Percentiles rank a stretch among this genome's conserved stretches.
Evolutionary conservation across 179 eudicot species (phyloP).

Genomic region (Nepenthes alata): DNA sequence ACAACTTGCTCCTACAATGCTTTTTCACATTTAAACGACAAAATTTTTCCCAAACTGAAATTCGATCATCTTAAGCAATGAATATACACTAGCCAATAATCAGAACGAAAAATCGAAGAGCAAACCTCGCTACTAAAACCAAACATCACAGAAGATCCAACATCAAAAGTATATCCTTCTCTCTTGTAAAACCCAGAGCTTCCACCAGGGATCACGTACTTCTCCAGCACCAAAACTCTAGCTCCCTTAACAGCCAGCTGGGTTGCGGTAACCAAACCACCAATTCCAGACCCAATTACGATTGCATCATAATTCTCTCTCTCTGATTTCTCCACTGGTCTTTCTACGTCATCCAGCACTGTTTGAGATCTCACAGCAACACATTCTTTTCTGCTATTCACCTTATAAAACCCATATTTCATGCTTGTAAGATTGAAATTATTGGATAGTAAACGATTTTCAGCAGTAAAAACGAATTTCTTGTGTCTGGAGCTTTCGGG

Average conservation of each 20-base stretch:
- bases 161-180: slow-evolving; percentile 91
- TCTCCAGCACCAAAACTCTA: slow-evolving; percentile 85
- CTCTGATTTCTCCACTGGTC: not conserved
- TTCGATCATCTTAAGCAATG: too few species aligned
- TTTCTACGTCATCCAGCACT: slow-evolving; percentile 20
- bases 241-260: slow-evolving; percentile 98
- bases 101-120: not conserved
- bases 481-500: slow-evolving; percentile 1
- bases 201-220: slow-evolving; percentile 97
- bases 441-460: not conserved
- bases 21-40: too few species aligned
- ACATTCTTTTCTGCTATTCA: slow-evolving; percentile 10
- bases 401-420: slow-evolving; percentile 9
- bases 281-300: slow-evolving; percentile 95
- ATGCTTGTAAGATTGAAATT: not conserved
- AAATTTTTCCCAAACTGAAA: too few species aligned
- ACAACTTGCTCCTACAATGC: too few species aligned
- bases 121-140: slow-evolving; percentile 70
- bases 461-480: not conserved
- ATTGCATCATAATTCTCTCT: slow-evolving; percentile 59
- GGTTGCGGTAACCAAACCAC: slow-evolving; percentile 95
- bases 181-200: slow-evolving; percentile 91
- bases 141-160: slow-evolving; percentile 97
- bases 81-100: too few species aligned
- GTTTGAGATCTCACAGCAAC: slow-evolving; percentile 22